These are phyloP conservation scores for Diaporthe aspalathi DNA, from an alignment of 2,329 filamentous ascomycete species.

Conservation along the genomic window DNA sequence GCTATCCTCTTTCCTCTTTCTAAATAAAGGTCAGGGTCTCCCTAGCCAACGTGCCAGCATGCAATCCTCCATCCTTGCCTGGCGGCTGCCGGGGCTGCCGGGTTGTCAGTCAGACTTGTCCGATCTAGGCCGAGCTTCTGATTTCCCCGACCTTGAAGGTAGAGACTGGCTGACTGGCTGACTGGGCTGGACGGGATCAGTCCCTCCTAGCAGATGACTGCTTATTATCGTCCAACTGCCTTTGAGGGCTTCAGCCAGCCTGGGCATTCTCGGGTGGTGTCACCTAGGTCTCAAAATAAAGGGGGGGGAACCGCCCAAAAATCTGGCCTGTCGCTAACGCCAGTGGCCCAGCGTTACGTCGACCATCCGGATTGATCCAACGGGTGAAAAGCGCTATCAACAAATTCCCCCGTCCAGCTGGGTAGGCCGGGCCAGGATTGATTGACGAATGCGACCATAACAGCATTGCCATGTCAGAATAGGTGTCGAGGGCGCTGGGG, in stretches of 20 bases:
- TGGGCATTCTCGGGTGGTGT: neutral
- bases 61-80: slow-evolving; percentile 28
- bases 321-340: neutral
- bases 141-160: neutral
- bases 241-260: neutral
- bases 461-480: slow-evolving; percentile 11
- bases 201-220: neutral
- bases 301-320: too few species aligned
- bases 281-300: slow-evolving; percentile 27
- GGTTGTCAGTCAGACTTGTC: neutral
- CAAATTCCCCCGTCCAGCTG: neutral
- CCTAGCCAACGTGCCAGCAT: slow-evolving; percentile 17
- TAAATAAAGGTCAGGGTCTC: slow-evolving; percentile 30
- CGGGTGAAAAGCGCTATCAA: slow-evolving; percentile 13
- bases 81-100: slow-evolving; percentile 12
- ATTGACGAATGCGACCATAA: slow-evolving; percentile 21
- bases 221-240: neutral
- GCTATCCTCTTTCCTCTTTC: slow-evolving; percentile 15
- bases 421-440: neutral
- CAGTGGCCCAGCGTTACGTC: neutral
- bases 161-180: neutral
- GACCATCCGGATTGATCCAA: slow-evolving; percentile 4
- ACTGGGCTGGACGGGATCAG: too few species aligned
- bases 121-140: slow-evolving; percentile 6
- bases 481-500: neutral